Percentiles rank a stretch among this genome's conserved stretches.
Evolutionary conservation across 2,329 filamentous ascomycete genomes (phyloP).

Genomic region (Acarospora socialis): DNA sequence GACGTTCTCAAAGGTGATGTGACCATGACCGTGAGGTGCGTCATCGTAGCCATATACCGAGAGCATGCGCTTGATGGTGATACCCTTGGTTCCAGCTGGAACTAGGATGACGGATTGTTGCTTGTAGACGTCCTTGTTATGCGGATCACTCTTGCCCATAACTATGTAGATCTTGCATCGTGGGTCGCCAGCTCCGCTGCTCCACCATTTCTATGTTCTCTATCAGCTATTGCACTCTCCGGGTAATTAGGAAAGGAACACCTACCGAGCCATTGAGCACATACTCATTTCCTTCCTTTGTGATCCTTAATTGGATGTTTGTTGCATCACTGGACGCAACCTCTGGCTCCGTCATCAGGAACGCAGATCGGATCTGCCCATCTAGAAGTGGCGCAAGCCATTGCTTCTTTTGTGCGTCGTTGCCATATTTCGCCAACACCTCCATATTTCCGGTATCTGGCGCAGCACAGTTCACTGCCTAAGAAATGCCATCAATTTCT

Average conservation of each 20-base stretch:
- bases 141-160: slow-evolving; percentile 81
- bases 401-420: slow-evolving; percentile 65
- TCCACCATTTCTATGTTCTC: slow-evolving; percentile 82
- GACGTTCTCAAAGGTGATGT: slow-evolving; percentile 80
- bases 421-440: slow-evolving; percentile 82
- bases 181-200: slow-evolving; percentile 82
- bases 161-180: slow-evolving; percentile 89
- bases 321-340: slow-evolving; percentile 82
- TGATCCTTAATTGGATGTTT: slow-evolving; percentile 78
- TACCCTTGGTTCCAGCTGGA: slow-evolving; percentile 62
- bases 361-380: slow-evolving; percentile 75
- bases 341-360: slow-evolving; percentile 87
- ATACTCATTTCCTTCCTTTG: slow-evolving; percentile 71
- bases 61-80: slow-evolving; percentile 89
- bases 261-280: slow-evolving; percentile 73
- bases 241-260: slow-evolving; percentile 5
- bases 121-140: slow-evolving; percentile 62
- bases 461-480: slow-evolving; percentile 75
- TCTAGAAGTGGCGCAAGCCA: slow-evolving; percentile 74
- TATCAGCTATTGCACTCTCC: slow-evolving; percentile 7
- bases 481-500: slow-evolving; percentile 4
- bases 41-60: slow-evolving; percentile 93
- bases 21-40: slow-evolving; percentile 93
- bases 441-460: slow-evolving; percentile 96
- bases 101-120: slow-evolving; percentile 93